Base-by-base conservation (phyloP, 176 grass and related monocot species). In the Musa beccarii region DNA sequence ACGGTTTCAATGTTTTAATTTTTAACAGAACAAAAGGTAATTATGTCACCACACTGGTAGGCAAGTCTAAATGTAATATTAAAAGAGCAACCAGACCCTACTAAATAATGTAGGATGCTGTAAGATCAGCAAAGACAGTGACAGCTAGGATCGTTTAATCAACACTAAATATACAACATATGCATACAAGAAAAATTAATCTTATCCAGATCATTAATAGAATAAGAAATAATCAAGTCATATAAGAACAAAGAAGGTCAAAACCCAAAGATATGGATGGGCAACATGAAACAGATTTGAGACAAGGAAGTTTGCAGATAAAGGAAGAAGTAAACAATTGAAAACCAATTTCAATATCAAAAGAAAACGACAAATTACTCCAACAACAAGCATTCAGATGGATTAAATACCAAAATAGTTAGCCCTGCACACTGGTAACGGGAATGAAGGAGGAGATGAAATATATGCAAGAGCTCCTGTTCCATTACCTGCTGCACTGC, bases 401-500 rank as follows among this genome's bases (percentile, higher is more conserved):
- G 15, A 20, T 20, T 9, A 61, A 61, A n/a, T n/a, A 17, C 57
- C 57, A 61, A 61, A 66, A 13, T 21, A 24, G 63, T 12, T 24
- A 66, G 25, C 8, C 23, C 11, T 43, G 34, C 34, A 43, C 34
- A 43, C 4, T 43, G 34, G 34, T 43, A 43, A 43, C 6, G 34
- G 34, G 34, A 43, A 43, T 43, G 6, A 43, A 43, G 34, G 4
- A 43, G 4, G 34, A 43, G 34, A 43, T 0, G 34, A 43, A 43
- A 6, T 43, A 43, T 43, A 6, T 43, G 34, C 34, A 22, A 43
- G 26, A 14, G 12, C 55, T 51, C 19, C 19, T 43, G 61, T 29
- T 59, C 49, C 52, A 81, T 52, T 82, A 96, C 96, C 96, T 99
- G 91, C 96, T 99, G 75, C 96, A 99, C 89, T 99, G 96, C 69